Evolutionary conservation across 1,139 yeast species (phyloP), one percentile per base, ranked within the genome.

Genomic region (Yamadazyma siamensis): DNA sequence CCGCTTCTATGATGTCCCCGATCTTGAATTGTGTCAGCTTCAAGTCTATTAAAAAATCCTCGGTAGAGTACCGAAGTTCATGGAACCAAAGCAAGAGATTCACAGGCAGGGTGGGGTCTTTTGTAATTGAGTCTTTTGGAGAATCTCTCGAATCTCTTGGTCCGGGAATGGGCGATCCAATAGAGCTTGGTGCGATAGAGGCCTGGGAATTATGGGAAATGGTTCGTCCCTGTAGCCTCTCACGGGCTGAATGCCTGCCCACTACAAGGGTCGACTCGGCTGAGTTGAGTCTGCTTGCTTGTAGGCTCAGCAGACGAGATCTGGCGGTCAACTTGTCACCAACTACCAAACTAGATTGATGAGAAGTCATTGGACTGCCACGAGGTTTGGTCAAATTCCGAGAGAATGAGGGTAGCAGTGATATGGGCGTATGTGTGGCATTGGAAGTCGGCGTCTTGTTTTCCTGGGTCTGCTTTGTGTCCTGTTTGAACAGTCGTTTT

Each of bases 1-100:
- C 49, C 28, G 87, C 46, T 49, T 85, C 94, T 21, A 85, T 86
- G 3, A 85, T 62, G 48, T 82, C 86, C n/a, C 95, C 95, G 13
- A 68, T 75, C 34, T 63, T 63, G 23, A 63, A 52, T 0, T 85
- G 81, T 0, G 86, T 47, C 9, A 73, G 56, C 2, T 61, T 52
- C 21, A 77, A 56, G 46, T 86, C 89, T 4, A 87, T 53, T 27
- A 82, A 53, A 3, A 87, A 82, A 29, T 75, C 78, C 23, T 79
- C 80, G 0, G 59, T 39, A 1, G 80, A 75, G 0, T 72, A 64
- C 13, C 87, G 59, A 3, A 72, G 46, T 36, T 87, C 95, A 49
- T 89, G 96, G 39, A 85, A 81, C 71, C 86, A 77, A 2, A 83
- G 73, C 3, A 77, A 77, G 36, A 83, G 42, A 29, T 60, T 70